Evolutionary conservation across 2,329 filamentous ascomycete genomes (phyloP), one percentile per base, ranked within the genome.

Genomic region (Sarocladiaceae sp.): DNA sequence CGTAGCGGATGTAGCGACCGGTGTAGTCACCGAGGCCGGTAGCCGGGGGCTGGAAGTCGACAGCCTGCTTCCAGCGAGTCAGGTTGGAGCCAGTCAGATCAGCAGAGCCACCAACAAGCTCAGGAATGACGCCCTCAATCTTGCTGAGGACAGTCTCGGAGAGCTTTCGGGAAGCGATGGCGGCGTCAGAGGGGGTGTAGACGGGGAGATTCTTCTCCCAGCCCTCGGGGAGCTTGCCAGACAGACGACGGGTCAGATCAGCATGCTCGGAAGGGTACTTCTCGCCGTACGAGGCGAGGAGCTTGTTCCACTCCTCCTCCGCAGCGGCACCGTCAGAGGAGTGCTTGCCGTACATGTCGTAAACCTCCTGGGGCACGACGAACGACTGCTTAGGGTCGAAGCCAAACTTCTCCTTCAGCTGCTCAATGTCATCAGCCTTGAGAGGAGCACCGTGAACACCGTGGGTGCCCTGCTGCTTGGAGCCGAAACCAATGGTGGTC

Each of bases 11-110:
- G 68, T 98, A 98, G 60, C 93, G 89, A 59, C 93, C 93, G 57
- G 77, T 69, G 74, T 88, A 95, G 70, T 91, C 82, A 62, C 93
- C 93, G 58, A 98, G 85, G 52, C 85, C 85, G 52, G 80, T 83
- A 59, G 79, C 75, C 48, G 88, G 87, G 52, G 90, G 88, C 77
- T 98, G 93, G 83, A 98, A 97, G 76, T 98, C 93, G 55, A 91
- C 81, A 46, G 93, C 91, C 45, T 82, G 79, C 85, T 97, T 98
- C 89, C 90, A 96, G 66, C 90, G 83, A 56, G 93, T 98, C 75
- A 97, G 84, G 81, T 98, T 98, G 65, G 93, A 97, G 63, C 88
- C 88, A 65, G 93, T 98, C 77, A 98, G 70, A 78, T 98, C 93
- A 58, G 93, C 93, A 53, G 93, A 98, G 59, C 93, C 93, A 65